These are phyloP conservation scores for Salix suchowensis DNA, from an alignment of 345 rosid genomes.

Conservation along the genomic window DNA sequence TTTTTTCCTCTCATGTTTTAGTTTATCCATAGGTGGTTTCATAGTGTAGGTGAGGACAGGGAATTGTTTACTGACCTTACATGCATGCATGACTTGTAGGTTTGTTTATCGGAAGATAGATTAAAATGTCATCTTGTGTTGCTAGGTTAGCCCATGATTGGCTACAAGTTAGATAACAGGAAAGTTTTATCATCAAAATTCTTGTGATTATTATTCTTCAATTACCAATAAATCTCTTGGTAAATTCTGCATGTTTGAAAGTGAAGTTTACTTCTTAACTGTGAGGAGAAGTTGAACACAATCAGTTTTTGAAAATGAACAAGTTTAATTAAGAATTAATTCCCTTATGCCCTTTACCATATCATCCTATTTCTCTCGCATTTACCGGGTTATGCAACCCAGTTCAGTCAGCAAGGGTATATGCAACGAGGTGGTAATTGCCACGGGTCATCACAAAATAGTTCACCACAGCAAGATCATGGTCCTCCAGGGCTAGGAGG, in stretches of 20 bases:
- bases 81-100: neutral
- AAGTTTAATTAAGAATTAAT: neutral
- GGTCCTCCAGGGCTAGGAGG: slow-evolving; percentile 34
- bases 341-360: neutral
- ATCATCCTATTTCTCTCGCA: neutral
- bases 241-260: neutral
- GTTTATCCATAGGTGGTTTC: neutral
- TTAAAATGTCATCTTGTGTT: neutral
- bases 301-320: neutral
- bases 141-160: neutral
- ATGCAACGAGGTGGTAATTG: slow-evolving; percentile 45
- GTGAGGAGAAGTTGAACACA: neutral
- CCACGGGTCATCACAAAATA: slow-evolving; percentile 43
- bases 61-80: neutral
- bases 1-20: neutral
- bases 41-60: neutral
- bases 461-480: slow-evolving; percentile 31
- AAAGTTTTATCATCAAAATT: neutral
- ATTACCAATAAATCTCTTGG: neutral
- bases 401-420: slow-evolving; percentile 37
- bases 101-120: neutral
- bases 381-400: neutral
- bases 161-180: neutral
- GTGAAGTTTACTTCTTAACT: neutral
- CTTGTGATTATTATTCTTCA: neutral